These are phyloP conservation scores for Chrysanthemum lavandulifolium DNA, from an alignment of 129 eudicot species.

Conservation along the genomic window DNA sequence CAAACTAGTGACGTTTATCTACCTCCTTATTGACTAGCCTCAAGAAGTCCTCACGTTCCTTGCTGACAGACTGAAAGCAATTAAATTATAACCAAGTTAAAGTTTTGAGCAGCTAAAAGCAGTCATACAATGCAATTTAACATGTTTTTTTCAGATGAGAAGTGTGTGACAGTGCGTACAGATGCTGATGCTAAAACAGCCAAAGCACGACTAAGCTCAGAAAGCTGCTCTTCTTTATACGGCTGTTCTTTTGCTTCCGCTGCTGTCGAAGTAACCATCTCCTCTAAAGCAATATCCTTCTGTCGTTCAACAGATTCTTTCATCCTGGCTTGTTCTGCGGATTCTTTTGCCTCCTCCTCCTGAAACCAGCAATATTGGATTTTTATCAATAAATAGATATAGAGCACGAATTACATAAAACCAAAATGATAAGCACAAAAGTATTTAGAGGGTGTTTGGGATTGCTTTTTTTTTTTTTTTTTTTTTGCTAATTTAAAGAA, in stretches of 20 bases:
- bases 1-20: not conserved
- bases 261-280: slow-evolving; percentile 45
- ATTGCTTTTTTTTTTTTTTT: too few species aligned
- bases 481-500: too few species aligned
- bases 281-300: slow-evolving; percentile 33
- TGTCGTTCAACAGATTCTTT: too few species aligned
- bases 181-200: slow-evolving; percentile 69
- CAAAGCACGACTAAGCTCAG: slow-evolving; percentile 58
- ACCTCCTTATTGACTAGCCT: slow-evolving; percentile 63
- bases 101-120: not conserved
- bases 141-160: not conserved
- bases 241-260: slow-evolving; percentile 35
- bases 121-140: not conserved
- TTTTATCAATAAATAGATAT: too few species aligned
- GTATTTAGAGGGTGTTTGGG: too few species aligned
- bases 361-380: too few species aligned
- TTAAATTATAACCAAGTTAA: slow-evolving; percentile 15
- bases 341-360: too few species aligned
- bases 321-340: too few species aligned
- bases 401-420: too few species aligned
- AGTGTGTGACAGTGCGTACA: slow-evolving; percentile 27
- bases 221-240: slow-evolving; percentile 52
- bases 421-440: too few species aligned
- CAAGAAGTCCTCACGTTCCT: slow-evolving; percentile 63
- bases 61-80: slow-evolving; percentile 52